phyloP scores from a whole-genome alignment of 176 grass and related monocot genomes.

The Metroxylon sagu region DNA sequence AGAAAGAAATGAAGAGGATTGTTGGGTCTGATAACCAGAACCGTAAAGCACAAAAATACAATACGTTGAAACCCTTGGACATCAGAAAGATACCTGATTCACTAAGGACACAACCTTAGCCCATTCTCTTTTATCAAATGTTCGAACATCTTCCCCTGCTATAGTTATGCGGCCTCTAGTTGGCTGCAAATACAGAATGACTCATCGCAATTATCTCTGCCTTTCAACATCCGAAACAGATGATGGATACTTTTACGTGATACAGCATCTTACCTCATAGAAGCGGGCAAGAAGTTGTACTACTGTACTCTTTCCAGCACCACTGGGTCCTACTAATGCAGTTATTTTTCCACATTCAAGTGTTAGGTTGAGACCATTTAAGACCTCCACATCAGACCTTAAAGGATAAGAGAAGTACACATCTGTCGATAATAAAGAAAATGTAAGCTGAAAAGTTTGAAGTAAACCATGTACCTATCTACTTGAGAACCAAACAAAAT shows the following conservation, averaged over 20 bases:
- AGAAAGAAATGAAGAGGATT: background rate
- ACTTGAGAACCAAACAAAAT: no score
- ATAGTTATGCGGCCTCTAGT: slow-evolving; percentile 79
- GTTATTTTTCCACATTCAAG: slow-evolving; percentile 88
- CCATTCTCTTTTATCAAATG: slow-evolving; percentile 99
- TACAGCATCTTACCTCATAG: slow-evolving; percentile 56
- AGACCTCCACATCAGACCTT: slow-evolving; percentile 75
- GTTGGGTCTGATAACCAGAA: no score
- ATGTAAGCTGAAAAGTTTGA: slow-evolving; percentile 4
- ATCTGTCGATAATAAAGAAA: slow-evolving; percentile 47
- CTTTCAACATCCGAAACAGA: slow-evolving; percentile 2
- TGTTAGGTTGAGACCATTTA: slow-evolving; percentile 79
- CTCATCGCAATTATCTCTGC: background rate
- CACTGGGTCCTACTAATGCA: slow-evolving; percentile 90
- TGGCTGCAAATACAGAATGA: slow-evolving; percentile 38
- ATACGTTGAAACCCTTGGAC: no score
- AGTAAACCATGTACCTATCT: background rate
- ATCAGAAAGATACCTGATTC: slow-evolving; percentile 56
- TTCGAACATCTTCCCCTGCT: slow-evolving; percentile 82
- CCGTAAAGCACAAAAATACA: no score
- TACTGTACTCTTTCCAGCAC: slow-evolving; percentile 91
- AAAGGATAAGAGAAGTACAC: slow-evolving; percentile 92
- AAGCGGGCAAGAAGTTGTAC: slow-evolving; percentile 92
- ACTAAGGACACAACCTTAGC: slow-evolving; percentile 77
- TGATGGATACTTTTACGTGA: background rate